These are phyloP conservation scores for Penicillium pulvis DNA, from an alignment of 495 filamentous ascomycete genomes.

Conservation along the genomic window DNA sequence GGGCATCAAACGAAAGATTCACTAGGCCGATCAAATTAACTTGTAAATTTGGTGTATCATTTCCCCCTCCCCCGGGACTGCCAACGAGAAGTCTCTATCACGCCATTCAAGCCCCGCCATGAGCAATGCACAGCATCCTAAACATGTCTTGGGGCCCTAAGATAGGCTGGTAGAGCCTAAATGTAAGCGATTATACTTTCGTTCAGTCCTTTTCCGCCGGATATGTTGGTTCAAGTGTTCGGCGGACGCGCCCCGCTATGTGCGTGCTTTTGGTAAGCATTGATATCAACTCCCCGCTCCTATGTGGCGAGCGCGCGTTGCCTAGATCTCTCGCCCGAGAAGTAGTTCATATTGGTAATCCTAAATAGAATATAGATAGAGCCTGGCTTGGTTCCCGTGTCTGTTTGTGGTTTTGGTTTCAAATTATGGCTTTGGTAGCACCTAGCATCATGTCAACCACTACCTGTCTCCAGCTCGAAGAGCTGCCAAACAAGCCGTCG, in stretches of 20 bases:
- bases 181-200: constrained; percentile 12
- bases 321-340: constrained; percentile 33
- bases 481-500: constrained; percentile 18
- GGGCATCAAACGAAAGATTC: not conserved
- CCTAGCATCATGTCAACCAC: constrained; percentile 31
- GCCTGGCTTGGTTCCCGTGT: not conserved
- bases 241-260: constrained; percentile 19
- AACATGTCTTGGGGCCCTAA: constrained; percentile 5
- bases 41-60: constrained; percentile 6
- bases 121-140: constrained; percentile 29
- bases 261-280: constrained; percentile 22
- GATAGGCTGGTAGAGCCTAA: constrained; percentile 14
- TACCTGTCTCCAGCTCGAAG: constrained; percentile 29
- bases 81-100: constrained; percentile 26
- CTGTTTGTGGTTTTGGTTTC: constrained; percentile 7
- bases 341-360: constrained; percentile 4
- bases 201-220: not conserved
- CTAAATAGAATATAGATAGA: constrained; percentile 24
- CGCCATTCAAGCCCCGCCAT: constrained; percentile 44
- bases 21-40: not conserved
- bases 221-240: constrained; percentile 4
- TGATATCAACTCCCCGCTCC: constrained; percentile 22
- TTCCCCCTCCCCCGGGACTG: constrained; percentile 4
- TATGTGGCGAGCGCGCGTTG: constrained; percentile 17
- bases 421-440: constrained; percentile 21